Percentiles rank a stretch among this genome's conserved stretches.
phyloP scores from a whole-genome alignment of 1,284 basidiomycete genomes.

The Cutaneotrichosporon mucoides region DNA sequence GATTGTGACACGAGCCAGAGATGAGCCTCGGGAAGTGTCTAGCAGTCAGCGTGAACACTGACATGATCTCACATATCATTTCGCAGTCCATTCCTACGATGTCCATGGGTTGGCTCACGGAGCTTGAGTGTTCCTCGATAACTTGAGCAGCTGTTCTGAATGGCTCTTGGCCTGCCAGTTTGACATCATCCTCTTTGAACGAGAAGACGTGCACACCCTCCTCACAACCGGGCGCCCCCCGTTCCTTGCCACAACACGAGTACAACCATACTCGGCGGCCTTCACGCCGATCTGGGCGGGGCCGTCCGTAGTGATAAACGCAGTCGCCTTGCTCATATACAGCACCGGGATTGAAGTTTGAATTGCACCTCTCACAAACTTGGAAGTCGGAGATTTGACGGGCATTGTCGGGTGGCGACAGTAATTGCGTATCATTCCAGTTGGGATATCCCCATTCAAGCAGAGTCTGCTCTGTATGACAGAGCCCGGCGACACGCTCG shows the following conservation, averaged over 20 bases:
- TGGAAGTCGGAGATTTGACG: constrained; percentile 47
- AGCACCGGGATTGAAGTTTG: constrained; percentile 59
- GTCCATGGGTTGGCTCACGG: constrained; percentile 53
- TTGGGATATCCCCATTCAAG: constrained; percentile 68
- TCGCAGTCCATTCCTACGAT: constrained; percentile 83
- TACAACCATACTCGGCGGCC: constrained; percentile 45
- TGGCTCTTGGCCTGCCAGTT: constrained; percentile 67
- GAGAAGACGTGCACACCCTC: constrained; percentile 36
- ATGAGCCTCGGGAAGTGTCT: constrained; percentile 78
- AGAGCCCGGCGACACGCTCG: constrained; percentile 54
- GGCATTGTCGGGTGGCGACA: constrained; percentile 47
- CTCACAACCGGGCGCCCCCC: constrained; percentile 49
- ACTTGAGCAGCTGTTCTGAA: constrained; percentile 58
- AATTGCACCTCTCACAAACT: constrained; percentile 72
- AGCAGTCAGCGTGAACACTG: too few relatives aligned
- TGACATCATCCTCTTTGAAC: constrained; percentile 55
- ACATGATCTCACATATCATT: constrained; percentile 62
- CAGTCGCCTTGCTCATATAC: constrained; percentile 62
- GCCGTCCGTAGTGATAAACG: constrained; percentile 73
- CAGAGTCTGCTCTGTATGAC: constrained; percentile 61
- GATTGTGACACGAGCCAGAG: constrained; percentile 79
- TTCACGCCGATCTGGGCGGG: constrained; percentile 37
- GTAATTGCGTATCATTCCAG: neutral
- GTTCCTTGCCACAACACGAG: constrained; percentile 54
- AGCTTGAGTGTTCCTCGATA: constrained; percentile 9